These are phyloP conservation scores for Ormosia semicastrata DNA, from an alignment of 306 rosid genomes.

Conservation along the genomic window DNA sequence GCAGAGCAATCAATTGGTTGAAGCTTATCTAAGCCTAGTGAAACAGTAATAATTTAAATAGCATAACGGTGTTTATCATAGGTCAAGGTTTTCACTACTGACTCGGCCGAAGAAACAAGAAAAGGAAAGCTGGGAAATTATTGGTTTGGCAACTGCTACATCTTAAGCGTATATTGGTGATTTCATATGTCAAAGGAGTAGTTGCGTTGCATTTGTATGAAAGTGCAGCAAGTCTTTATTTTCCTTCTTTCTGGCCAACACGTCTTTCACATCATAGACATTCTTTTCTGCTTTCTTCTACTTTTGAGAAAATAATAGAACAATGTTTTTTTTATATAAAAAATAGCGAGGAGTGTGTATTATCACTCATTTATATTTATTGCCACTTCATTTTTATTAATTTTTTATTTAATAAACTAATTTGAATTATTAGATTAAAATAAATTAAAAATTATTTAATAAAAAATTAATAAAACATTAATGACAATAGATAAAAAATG, in stretches of 20 bases:
- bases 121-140: background rate
- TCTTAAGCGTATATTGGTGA: background rate
- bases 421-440: too few species aligned
- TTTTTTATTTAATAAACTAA: too few species aligned
- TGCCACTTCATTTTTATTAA: too few species aligned
- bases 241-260: conserved; percentile 22
- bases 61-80: background rate
- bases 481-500: too few species aligned
- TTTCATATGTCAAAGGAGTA: background rate
- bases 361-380: too few species aligned
- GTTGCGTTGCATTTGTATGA: background rate
- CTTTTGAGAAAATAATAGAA: background rate
- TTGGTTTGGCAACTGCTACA: background rate
- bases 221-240: background rate
- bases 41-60: background rate
- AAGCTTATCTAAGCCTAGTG: background rate
- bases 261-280: conserved; percentile 31
- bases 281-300: conserved; percentile 21
- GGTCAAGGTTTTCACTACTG: background rate
- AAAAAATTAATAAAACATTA: too few species aligned
- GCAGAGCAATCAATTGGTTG: background rate
- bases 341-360: too few species aligned
- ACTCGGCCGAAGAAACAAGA: background rate
- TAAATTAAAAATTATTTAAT: too few species aligned
- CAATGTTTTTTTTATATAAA: too few species aligned